phyloP scores from a whole-genome alignment of 345 rosid genomes.

The Arabis alpina region DNA sequence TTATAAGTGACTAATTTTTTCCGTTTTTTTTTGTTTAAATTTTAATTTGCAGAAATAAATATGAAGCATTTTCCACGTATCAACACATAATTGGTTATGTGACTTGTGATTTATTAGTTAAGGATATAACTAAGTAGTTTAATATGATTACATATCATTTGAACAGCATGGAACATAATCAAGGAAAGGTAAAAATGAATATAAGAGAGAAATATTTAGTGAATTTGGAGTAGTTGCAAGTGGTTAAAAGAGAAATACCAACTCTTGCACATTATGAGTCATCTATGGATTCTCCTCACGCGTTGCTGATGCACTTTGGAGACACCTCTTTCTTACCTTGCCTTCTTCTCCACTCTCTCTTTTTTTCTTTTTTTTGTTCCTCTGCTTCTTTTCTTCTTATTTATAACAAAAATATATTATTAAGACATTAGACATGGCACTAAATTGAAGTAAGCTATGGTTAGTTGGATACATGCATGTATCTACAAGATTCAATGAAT shows the following conservation, averaged over 20 bases:
- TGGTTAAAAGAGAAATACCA: slow-evolving; percentile 39
- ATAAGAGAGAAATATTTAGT: not conserved
- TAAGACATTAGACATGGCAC: not conserved
- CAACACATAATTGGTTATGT: too few relatives aligned
- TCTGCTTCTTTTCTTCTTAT: too few relatives aligned
- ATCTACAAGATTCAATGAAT: slow-evolving; percentile 22
- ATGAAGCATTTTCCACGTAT: too few relatives aligned
- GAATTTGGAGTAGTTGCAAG: slow-evolving; percentile 35
- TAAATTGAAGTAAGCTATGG: not conserved
- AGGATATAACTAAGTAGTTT: too few relatives aligned
- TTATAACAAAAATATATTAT: too few relatives aligned
- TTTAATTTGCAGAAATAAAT: too few relatives aligned
- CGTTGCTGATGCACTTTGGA: slow-evolving; percentile 42
- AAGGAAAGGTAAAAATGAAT: slow-evolving; percentile 21
- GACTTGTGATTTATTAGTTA: too few relatives aligned
- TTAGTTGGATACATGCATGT: slow-evolving; percentile 14
- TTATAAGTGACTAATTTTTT: too few relatives aligned
- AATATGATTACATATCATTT: too few relatives aligned
- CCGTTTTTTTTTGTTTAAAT: too few relatives aligned
- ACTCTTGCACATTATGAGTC: slow-evolving; percentile 39
- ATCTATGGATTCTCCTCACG: slow-evolving; percentile 38
- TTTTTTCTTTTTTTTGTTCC: not conserved
- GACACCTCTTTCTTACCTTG: slow-evolving; percentile 34
- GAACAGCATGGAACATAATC: not conserved
- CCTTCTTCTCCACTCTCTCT: slow-evolving; percentile 31